Evolutionary conservation across 1,284 basidiomycete genomes (phyloP), one percentile per base, ranked within the genome.

Genomic region (Tilletia indica): DNA sequence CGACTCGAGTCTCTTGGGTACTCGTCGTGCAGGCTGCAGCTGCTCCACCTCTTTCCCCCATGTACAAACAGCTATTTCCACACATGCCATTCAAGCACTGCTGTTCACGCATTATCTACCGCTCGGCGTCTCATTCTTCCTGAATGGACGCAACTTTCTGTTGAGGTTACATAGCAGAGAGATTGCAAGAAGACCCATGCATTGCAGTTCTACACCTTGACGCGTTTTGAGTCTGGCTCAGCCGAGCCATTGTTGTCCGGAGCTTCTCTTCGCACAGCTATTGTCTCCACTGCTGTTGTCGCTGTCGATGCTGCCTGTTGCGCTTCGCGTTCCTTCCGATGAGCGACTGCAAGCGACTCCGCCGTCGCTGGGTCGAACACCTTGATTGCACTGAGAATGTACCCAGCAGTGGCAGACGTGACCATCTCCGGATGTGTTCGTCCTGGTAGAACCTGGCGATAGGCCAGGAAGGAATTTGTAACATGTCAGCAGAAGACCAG

Each of bases 341-440:
- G 61, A 38, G 61, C 34, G 11, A 21, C 36, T 4, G 61, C 61
- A 11, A 64, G 36, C 5, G 34, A 9, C n/a, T 64, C 61, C 19
- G 61, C 61, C 11, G 61, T 64, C n/a, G 31, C 61, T 19, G 61
- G 19, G 16, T 64, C 36, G 36, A 80, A 74, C 66, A 98, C 90
- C 88, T 92, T 92, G 51, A 91, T 90, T 6, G 91, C 89, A 82
- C 92, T 90, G 66, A 98, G 87, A 38, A 99, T 86, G 85, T 90
- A 97, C 0, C 97, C 96, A 4, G 93, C 94, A 2, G 91, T 91
- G 1, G 92, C 93, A 19, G 92, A 91, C 67, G 91, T 93, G 72
- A 88, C 91, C 97, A 99, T 99, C 78, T 90, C 90, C 0, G 97
- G 97, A 86, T 99, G 97, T 56, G 93, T 97, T 45, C 97, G 89